Evolutionary conservation across 148 eudicot species (phyloP), one percentile per base, ranked within the genome.

Genomic region (Chenopodium suecicum): DNA sequence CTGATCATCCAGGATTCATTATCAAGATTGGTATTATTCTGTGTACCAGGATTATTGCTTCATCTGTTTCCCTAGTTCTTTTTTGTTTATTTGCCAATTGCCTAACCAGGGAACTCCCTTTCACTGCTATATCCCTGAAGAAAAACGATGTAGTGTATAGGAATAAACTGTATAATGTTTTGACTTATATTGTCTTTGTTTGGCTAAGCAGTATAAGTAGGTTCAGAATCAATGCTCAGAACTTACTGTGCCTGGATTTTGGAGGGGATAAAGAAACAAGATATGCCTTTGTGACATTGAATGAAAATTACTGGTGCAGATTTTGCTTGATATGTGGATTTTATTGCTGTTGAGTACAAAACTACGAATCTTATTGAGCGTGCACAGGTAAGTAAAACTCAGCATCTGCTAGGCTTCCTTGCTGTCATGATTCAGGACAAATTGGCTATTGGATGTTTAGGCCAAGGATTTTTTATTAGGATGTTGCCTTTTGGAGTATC

Each of bases 181-280:
- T 48, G 52, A 1, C 52, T 48, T 48, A 48, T 0, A 11, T 48
- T 1, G 52, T 11, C 52, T 48, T 48, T 48, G 52, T 48, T 48
- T 9, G 52, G 52, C 52, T 48, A 48, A 27, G 27, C 27, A 27
- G 27, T 27, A 27, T 27, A 27, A 27, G 27, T 27, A 27, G 29
- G 60, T 54, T 48, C 52, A 48, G 14, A 2, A 11, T 48, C 1
- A 2, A 48, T 48, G 52, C 52, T 48, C 52, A 48, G 52, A 1
- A 48, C 52, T 32, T 58, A 22, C 48, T 58, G 4, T 13, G 10
- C 41, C 41, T 34, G 6, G 22, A 6, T 52, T 29, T 25, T 25
- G 32, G 8, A 20, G 75, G 52, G 63, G 63, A 29, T 25, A 17
- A 67, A 82, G 79, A 44, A 76, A 47, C 80, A 66, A 34, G 63